These are phyloP conservation scores for Pezicula radicicola DNA, from an alignment of 2,329 filamentous ascomycete genomes.

Conservation along the genomic window DNA sequence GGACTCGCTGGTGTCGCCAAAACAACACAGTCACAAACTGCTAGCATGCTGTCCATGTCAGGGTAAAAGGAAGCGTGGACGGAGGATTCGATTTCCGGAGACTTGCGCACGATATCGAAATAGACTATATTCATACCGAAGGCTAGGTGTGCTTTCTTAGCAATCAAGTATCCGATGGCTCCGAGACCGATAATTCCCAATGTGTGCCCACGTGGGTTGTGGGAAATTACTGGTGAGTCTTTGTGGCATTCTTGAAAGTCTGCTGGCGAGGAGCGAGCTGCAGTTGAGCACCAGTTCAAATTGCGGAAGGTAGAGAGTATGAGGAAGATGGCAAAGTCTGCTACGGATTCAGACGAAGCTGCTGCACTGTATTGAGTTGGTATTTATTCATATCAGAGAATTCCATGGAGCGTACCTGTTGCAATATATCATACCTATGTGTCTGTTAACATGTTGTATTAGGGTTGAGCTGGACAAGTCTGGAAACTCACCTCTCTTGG, in stretches of 20 bases:
- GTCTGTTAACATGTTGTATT: background rate
- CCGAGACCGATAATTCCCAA: constrained; percentile 70
- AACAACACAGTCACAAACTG: constrained; percentile 55
- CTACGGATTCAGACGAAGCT: constrained; percentile 69
- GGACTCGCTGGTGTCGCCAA: constrained; percentile 54
- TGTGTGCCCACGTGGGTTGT: constrained; percentile 58
- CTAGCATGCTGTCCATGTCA: constrained; percentile 49
- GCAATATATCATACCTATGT: constrained; percentile 61
- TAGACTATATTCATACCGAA: constrained; percentile 69
- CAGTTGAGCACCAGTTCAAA: constrained; percentile 50
- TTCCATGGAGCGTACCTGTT: constrained; percentile 41
- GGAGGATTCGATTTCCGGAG: constrained; percentile 21
- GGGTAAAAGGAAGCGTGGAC: constrained; percentile 52
- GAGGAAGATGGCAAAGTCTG: constrained; percentile 67
- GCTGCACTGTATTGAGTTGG: constrained; percentile 41
- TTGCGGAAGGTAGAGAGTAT: constrained; percentile 68
- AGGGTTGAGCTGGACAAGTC: background rate
- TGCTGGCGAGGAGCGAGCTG: constrained; percentile 16
- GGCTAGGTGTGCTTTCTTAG: constrained; percentile 50
- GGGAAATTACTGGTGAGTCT: constrained; percentile 54
- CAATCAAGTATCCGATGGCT: constrained; percentile 61
- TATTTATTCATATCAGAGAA: constrained; percentile 1
- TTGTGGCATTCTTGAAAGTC: constrained; percentile 57
- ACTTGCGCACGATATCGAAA: constrained; percentile 52
- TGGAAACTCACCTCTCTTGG: constrained; percentile 41